phyloP scores from a whole-genome alignment of 2,329 filamentous ascomycete species.

The Podosphaera fusca region DNA sequence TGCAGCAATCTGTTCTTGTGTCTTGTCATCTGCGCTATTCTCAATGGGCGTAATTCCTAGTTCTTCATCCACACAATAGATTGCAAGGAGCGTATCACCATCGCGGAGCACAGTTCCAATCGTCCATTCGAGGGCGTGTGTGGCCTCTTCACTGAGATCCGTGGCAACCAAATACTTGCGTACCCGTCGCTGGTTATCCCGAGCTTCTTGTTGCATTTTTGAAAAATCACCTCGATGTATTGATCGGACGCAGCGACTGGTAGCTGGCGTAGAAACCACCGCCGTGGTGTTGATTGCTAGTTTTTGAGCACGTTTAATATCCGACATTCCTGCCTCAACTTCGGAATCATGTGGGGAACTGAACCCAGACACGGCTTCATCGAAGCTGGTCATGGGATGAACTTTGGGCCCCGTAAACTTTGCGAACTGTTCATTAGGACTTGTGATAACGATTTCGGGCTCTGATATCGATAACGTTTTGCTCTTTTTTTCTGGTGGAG shows the following conservation, averaged over 20 bases:
- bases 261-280: conserved; percentile 50
- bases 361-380: conserved; percentile 27
- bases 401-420: conserved; percentile 28
- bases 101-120: conserved; percentile 86
- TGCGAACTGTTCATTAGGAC: conserved; percentile 30
- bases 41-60: conserved; percentile 26
- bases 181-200: conserved; percentile 54
- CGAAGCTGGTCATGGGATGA: conserved; percentile 70
- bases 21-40: conserved; percentile 36
- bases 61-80: conserved; percentile 88
- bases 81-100: conserved; percentile 78
- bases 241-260: conserved; percentile 66
- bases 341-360: conserved; percentile 53
- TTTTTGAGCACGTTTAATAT: conserved; percentile 72
- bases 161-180: conserved; percentile 91
- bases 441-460: conserved; percentile 41
- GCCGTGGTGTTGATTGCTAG: conserved; percentile 61
- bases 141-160: conserved; percentile 80
- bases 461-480: conserved; percentile 21
- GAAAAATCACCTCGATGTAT: conserved; percentile 74
- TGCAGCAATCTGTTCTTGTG: conserved; percentile 54
- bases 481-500: conserved; percentile 7
- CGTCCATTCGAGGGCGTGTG: conserved; percentile 91
- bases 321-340: conserved; percentile 60
- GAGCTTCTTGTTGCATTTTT: conserved; percentile 51